Conservation (phyloP, 768 basidiomycete species). For the Asterophora parasitica region DNA sequence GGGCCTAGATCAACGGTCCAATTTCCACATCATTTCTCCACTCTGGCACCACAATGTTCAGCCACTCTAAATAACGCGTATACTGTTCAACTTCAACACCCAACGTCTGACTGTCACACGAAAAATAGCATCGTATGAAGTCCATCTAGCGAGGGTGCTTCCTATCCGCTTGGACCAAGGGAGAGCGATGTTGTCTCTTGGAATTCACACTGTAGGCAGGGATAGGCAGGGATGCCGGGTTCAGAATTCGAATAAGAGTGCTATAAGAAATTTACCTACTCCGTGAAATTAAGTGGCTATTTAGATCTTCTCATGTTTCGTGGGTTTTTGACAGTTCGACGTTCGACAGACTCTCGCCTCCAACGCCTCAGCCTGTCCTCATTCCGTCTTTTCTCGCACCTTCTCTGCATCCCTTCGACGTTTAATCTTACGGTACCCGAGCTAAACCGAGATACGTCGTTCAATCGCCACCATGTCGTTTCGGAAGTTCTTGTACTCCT, state of each 20-base stretch:
- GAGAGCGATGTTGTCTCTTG: too few species aligned
- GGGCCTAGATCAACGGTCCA: slow-evolving; percentile 1
- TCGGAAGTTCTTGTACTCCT: background rate
- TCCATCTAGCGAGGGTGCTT: too few species aligned
- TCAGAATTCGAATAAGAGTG: too few species aligned
- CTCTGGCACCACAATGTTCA: background rate
- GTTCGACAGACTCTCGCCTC: slow-evolving; percentile 1
- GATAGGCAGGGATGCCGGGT: too few species aligned
- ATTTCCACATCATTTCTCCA: slow-evolving; percentile 3
- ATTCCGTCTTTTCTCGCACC: slow-evolving; percentile 1
- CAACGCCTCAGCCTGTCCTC: slow-evolving; percentile 1
- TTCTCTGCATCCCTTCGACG: slow-evolving; percentile 1
- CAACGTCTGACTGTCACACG: too few species aligned
- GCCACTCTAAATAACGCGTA: too few species aligned
- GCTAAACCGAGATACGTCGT: background rate
- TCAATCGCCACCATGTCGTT: background rate
- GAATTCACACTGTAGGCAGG: too few species aligned
- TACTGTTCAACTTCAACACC: too few species aligned
- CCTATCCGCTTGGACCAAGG: too few species aligned
- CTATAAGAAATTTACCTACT: too few species aligned
- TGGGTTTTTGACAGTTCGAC: slow-evolving; percentile 8
- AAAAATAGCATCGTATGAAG: too few species aligned
- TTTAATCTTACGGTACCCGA: background rate
- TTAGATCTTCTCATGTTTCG: background rate
- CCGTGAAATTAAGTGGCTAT: background rate